Base-by-base conservation (phyloP, 1,284 basidiomycete species). In the Prillingera fragicola region DNA sequence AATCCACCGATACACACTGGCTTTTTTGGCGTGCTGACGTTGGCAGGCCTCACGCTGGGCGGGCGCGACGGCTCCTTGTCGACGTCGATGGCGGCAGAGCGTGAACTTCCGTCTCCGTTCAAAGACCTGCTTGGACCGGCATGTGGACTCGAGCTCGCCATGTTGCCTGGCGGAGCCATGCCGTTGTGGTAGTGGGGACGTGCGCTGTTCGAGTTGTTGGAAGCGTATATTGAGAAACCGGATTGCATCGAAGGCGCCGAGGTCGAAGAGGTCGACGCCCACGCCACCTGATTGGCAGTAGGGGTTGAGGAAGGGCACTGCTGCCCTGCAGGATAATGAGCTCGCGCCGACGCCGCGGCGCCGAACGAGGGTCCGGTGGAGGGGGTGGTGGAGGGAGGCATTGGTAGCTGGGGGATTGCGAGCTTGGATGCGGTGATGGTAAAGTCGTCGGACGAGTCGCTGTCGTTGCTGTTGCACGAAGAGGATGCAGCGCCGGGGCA, bases 1-100 rank as follows among this genome's bases (percentile, higher is more conserved):
- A 95, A 74, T 42, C 87, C 84, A 3, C 90, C 90, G 45, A 95
- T 91, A 66, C 90, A 94, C 35, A 94, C 80, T 0, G 69, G 63
- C 29, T 60, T 50, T 37, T 63, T 64, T 22, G 54, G 50, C n/a
- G 55, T 45, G 10, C n/a, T n/a, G n/a, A n/a, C n/a, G n/a, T n/a
- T n/a, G n/a, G n/a, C n/a, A n/a, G 15, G 43, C 37, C 1, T 43
- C 26, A 12, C 52, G 57, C 4, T 56, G 55, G 9, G 52, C 60
- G 18, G 57, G 50, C 12, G 55, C 57, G 14, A 55, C 13, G 54
- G 47, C 8, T 43, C 39, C 36, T 44, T 57, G 29, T 56, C 60
- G 34, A 62, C 55, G 48, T 60, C 59, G 43, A 62, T 65, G 19
- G 58, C 59, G 22, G 59, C 56, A 3, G 36, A 18, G 2, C 57